Percentiles rank a stretch among this genome's conserved stretches.
Conservation (phyloP, 1,284 basidiomycete species). For the Inonotus hispidus region DNA sequence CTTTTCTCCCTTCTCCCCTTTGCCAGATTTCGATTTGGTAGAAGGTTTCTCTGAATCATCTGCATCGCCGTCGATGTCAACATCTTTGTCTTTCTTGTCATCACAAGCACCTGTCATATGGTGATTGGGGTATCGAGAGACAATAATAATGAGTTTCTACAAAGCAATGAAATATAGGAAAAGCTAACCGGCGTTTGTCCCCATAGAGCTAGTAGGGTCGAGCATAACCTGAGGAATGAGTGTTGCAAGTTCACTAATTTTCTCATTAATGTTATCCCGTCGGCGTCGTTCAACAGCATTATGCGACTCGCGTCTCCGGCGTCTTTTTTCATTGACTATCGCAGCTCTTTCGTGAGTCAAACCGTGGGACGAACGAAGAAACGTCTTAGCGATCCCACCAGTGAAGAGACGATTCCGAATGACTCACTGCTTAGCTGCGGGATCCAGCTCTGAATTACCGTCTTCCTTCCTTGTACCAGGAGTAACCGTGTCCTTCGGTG, state of each 20-base stretch:
- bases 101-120: neutral
- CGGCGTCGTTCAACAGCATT: conserved; percentile 87
- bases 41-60: neutral
- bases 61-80: neutral
- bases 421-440: conserved; percentile 40
- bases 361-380: neutral
- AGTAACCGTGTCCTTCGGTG: conserved; percentile 29
- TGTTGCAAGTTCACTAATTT: conserved; percentile 83
- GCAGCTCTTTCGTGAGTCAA: conserved; percentile 29
- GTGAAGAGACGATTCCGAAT: neutral
- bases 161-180: neutral
- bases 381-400: neutral
- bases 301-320: conserved; percentile 77
- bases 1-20: conserved; percentile 2
- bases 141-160: neutral
- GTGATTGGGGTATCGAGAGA: neutral
- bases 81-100: conserved; percentile 3
- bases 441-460: conserved; percentile 26
- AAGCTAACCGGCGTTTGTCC: conserved; percentile 3
- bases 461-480: neutral
- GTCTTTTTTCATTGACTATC: conserved; percentile 69
- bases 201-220: conserved; percentile 45
- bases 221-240: conserved; percentile 82
- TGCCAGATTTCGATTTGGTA: neutral
- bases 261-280: conserved; percentile 91